Evolutionary conservation across 768 basidiomycete genomes (phyloP).

Genomic region (Lactifluus pinguis): DNA sequence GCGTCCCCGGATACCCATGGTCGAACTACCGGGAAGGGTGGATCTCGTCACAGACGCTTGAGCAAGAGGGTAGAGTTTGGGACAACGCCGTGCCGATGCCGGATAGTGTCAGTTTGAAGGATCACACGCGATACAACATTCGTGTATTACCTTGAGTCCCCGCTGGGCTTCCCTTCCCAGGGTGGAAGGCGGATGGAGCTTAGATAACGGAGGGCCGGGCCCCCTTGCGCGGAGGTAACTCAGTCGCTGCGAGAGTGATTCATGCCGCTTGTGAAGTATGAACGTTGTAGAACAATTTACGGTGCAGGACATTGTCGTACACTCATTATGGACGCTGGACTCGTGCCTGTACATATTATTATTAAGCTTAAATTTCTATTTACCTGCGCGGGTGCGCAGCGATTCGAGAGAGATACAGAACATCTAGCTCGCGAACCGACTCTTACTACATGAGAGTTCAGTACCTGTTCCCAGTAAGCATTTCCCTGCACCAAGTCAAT

Average conservation of each 20-base stretch:
- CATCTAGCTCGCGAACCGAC: background rate
- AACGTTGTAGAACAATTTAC: background rate
- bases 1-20: background rate
- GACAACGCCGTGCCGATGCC: background rate
- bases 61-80: background rate
- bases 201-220: background rate
- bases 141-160: background rate
- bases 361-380: background rate
- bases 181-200: background rate
- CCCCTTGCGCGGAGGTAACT: background rate
- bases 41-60: background rate
- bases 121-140: background rate
- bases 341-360: background rate
- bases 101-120: no score
- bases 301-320: background rate
- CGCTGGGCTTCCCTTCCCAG: background rate
- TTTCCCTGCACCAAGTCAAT: background rate
- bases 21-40: constrained; percentile 2
- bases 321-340: background rate
- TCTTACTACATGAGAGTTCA: background rate
- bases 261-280: background rate
- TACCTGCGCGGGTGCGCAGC: background rate
- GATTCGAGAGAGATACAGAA: background rate
- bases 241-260: background rate
- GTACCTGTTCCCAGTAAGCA: background rate